phyloP scores from a whole-genome alignment of 2,329 filamentous ascomycete genomes.

The Colletotrichum sp. region DNA sequence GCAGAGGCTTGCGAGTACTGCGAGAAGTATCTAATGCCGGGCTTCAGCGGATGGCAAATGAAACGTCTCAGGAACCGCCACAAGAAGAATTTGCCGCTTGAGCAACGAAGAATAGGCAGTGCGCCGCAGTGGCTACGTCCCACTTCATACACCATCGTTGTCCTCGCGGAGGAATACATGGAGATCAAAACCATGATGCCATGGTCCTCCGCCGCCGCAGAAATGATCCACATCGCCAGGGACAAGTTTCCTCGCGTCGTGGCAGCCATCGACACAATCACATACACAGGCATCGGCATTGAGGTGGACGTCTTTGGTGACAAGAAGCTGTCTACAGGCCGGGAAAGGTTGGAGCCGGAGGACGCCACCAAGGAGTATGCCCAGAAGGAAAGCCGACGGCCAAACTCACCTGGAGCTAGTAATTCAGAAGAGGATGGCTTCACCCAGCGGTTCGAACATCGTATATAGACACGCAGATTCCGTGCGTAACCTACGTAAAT shows the following conservation, averaged over 20 bases:
- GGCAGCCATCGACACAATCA: conserved; percentile 37
- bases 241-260: conserved; percentile 44
- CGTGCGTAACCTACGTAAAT: neutral
- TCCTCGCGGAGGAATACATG: conserved; percentile 55
- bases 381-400: neutral
- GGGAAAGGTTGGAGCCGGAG: neutral
- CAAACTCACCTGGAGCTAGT: neutral
- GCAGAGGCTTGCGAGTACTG: conserved; percentile 75
- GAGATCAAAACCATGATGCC: conserved; percentile 51
- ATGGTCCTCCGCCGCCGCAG: conserved; percentile 53
- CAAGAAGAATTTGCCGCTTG: conserved; percentile 37
- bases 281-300: conserved; percentile 21
- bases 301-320: conserved; percentile 26
- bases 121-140: conserved; percentile 43
- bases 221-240: conserved; percentile 42
- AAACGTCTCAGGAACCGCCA: conserved; percentile 25
- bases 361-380: neutral
- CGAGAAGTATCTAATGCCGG: conserved; percentile 78
- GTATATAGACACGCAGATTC: neutral
- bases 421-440: neutral
- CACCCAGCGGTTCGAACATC: neutral
- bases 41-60: conserved; percentile 77
- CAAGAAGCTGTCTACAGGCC: neutral
- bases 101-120: conserved; percentile 42
- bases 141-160: conserved; percentile 49